Percentiles rank a stretch among this genome's conserved stretches.
These are phyloP conservation scores for Chrysosporium queenslandicum DNA, from an alignment of 2,329 filamentous ascomycete species.

Conservation along the genomic window DNA sequence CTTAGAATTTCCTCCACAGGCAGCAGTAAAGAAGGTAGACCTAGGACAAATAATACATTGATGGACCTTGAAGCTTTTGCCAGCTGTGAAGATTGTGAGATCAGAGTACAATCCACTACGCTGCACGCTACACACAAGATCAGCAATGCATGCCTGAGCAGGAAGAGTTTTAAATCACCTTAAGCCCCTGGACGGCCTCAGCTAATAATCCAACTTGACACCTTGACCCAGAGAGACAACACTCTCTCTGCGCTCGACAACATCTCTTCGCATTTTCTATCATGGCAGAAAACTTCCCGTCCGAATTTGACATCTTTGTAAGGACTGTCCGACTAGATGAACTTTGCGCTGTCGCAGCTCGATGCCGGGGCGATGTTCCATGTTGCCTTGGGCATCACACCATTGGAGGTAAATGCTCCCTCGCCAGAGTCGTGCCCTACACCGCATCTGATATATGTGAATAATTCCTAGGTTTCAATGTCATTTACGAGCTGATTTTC, in stretches of 20 bases:
- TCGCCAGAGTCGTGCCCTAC: not conserved
- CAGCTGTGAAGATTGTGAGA: constrained; percentile 14
- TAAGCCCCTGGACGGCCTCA: too few species aligned
- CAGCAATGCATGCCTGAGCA: not conserved
- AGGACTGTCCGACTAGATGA: constrained; percentile 9
- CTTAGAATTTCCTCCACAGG: constrained; percentile 14
- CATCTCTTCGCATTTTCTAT: not conserved
- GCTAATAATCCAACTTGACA: too few species aligned
- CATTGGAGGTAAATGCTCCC: constrained; percentile 1
- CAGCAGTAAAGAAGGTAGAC: constrained; percentile 16
- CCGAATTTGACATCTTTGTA: constrained; percentile 8
- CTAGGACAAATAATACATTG: constrained; percentile 17
- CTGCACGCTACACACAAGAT: not conserved
- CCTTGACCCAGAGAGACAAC: too few species aligned
- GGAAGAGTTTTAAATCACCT: not conserved
- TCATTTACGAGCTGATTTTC: constrained; percentile 8
- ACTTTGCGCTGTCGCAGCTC: constrained; percentile 4
- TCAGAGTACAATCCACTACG: constrained; percentile 14
- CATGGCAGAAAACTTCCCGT: not conserved
- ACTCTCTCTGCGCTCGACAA: too few species aligned
- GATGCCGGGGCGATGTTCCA: not conserved
- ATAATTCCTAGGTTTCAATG: constrained; percentile 8
- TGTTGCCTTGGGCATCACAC: constrained; percentile 2
- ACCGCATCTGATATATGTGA: not conserved
- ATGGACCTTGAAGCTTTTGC: constrained; percentile 17